These are phyloP conservation scores for Phytophthora pluvialis DNA, from an alignment of 352 stramenopile genomes.

Conservation along the genomic window DNA sequence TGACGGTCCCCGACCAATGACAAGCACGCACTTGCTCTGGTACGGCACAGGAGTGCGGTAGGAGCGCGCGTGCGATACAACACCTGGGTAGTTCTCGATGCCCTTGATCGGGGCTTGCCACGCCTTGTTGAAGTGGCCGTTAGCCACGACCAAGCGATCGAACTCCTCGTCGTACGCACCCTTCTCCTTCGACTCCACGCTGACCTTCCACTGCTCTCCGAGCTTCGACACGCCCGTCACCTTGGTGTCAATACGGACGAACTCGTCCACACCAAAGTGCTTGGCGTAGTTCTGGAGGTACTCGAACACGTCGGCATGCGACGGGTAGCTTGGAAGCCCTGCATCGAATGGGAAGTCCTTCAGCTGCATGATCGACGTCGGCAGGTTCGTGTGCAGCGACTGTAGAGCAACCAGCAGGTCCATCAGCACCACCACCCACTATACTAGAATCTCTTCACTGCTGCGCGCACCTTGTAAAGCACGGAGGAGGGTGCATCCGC, in stretches of 20 bases:
- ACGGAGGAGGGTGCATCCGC: constrained; percentile 48
- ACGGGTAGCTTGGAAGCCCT: constrained; percentile 54
- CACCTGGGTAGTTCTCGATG: constrained; percentile 50
- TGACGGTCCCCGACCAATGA: constrained; percentile 71
- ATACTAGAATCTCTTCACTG: not conserved
- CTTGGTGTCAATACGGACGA: constrained; percentile 50
- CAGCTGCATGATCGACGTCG: constrained; percentile 77
- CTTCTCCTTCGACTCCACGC: constrained; percentile 39
- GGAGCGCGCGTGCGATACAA: constrained; percentile 48
- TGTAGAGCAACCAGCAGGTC: constrained; percentile 15
- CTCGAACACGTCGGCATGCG: constrained; percentile 57
- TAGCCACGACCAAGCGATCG: constrained; percentile 74
- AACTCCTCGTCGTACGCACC: constrained; percentile 57
- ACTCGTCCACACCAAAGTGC: constrained; percentile 53
- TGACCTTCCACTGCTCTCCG: constrained; percentile 37
- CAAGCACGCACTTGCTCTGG: constrained; percentile 54
- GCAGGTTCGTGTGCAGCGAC: constrained; percentile 79
- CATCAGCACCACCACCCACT: not conserved
- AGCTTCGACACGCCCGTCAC: constrained; percentile 54
- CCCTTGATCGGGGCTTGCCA: constrained; percentile 52
- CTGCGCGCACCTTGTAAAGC: constrained; percentile 61
- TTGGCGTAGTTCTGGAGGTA: constrained; percentile 68
- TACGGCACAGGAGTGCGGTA: constrained; percentile 51
- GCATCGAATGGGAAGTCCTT: constrained; percentile 59
- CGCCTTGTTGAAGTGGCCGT: constrained; percentile 71